phyloP scores from a whole-genome alignment of 148 eudicot species.

The Arctostaphylos glauca region DNA sequence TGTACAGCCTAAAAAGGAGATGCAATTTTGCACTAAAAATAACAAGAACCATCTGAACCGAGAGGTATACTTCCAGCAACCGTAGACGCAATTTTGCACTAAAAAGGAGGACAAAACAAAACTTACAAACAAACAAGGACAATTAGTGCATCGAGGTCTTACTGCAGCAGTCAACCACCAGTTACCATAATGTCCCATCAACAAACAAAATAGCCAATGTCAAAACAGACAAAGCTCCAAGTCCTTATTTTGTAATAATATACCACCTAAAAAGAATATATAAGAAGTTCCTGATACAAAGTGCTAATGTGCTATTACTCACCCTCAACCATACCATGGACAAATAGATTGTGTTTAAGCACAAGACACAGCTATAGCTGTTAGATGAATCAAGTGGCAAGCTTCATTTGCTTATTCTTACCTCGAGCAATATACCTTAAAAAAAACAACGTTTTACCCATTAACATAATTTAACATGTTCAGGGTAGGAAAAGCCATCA shows the following conservation, averaged over 20 bases:
- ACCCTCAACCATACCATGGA: neutral
- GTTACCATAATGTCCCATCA: neutral
- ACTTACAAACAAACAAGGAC: neutral
- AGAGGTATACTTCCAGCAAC: neutral
- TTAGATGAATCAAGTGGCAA: neutral
- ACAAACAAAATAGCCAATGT: neutral
- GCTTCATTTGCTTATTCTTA: neutral
- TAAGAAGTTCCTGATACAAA: neutral
- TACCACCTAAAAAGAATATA: neutral
- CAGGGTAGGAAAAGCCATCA: neutral
- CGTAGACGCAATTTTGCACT: neutral
- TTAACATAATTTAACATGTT: neutral
- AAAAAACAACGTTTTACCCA: neutral
- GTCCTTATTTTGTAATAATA: neutral
- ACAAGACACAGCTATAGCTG: neutral
- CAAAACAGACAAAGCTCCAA: neutral
- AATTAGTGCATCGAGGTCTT: neutral
- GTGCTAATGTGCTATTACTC: neutral
- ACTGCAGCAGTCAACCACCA: neutral
- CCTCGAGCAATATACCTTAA: neutral
- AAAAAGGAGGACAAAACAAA: neutral
- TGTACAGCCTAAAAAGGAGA: neutral
- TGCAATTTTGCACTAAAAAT: neutral
- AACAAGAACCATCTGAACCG: neutral
- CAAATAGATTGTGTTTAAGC: neutral